Conservation (phyloP, 352 stramenopile species). For the Thalassiosira exigua region DNA sequence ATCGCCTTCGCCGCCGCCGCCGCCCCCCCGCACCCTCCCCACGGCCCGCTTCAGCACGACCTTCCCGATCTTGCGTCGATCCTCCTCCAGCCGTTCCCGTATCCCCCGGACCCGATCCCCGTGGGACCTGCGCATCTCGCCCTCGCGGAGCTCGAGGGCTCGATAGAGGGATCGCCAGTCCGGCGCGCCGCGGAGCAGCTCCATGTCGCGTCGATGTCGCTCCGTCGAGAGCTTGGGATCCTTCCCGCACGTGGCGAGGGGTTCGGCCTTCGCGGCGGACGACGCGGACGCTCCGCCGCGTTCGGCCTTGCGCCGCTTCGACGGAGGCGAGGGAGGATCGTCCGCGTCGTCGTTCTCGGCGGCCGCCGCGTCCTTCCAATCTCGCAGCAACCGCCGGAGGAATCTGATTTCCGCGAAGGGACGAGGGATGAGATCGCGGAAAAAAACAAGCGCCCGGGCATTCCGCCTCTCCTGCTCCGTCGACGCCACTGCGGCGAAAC, state of each 20-base stretch:
- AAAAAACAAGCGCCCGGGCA: too few species aligned
- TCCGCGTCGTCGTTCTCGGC: not conserved
- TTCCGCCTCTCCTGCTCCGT: too few species aligned
- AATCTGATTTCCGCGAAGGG: constrained; percentile 19
- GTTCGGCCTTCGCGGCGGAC: too few species aligned
- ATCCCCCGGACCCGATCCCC: constrained; percentile 43
- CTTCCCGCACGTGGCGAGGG: constrained; percentile 40
- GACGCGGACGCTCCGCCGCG: too few species aligned
- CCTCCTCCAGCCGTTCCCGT: constrained; percentile 42
- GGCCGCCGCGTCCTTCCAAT: constrained; percentile 59
- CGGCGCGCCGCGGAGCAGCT: constrained; percentile 40
- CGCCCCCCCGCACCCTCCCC: constrained; percentile 39
- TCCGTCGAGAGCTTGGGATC: constrained; percentile 13
- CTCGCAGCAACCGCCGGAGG: constrained; percentile 41
- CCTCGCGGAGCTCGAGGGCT: constrained; percentile 22
- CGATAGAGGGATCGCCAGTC: constrained; percentile 56
- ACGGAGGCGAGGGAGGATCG: not conserved
- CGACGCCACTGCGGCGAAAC: too few species aligned
- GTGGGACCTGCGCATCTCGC: constrained; percentile 19
- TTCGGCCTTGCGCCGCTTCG: too few species aligned
- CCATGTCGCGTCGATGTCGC: constrained; percentile 49
- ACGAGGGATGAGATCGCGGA: too few species aligned
- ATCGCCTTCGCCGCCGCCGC: not conserved
- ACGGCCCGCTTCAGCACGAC: constrained; percentile 49
- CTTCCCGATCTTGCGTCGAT: constrained; percentile 50